Base-by-base conservation (phyloP, 495 filamentous ascomycete species). In the Aspergillus funiculosus region DNA sequence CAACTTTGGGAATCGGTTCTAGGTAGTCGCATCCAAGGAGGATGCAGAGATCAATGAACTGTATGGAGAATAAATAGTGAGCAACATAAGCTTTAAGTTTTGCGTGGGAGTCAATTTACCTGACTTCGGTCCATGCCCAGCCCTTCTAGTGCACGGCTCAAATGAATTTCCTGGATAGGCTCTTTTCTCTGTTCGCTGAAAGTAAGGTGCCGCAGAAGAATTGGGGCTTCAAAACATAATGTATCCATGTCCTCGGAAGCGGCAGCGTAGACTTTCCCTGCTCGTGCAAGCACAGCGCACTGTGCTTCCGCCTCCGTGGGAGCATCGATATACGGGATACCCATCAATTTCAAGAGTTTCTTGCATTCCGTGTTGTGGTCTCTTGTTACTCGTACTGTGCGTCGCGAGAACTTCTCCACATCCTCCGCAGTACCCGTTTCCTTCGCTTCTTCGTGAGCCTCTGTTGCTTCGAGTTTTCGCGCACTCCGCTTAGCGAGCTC, bases 241-340 rank as follows among this genome's bases (percentile, higher is more conserved):
- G 92, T 99, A 59, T 99, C 92, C 92, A 99, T 99, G 69, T 99
- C 92, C 71, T 99, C 92, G 30, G 84, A 91, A 1, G 92, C 92
- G 19, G 92, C 92, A 11, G 89, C 92, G 52, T 92, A 99, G 24
- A 98, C 92, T 68, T 96, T 97, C 8, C 88, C 90, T 11, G 86
- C 92, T 42, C 86, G 76, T 2, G 92, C 92, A 42, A 99, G 74
- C 22, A 83, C 85, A 0, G 92, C 94, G 54, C 92, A 98, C 57
- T 98, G 92, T 1, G 92, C 92, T 68, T 98, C 92, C 5, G 92
- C 92, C 65, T 98, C 92, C 5, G 94, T 97, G 0, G 92, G 92
- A 0, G 92, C 94, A 61, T 92, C 75, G 38, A 98, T 91, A 58
- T 86, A 97, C 5, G 92, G 92, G 30, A 98, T 82, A 11, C 92